These are phyloP conservation scores for Lumnitzera littorea DNA, from an alignment of 345 rosid genomes.

Conservation along the genomic window DNA sequence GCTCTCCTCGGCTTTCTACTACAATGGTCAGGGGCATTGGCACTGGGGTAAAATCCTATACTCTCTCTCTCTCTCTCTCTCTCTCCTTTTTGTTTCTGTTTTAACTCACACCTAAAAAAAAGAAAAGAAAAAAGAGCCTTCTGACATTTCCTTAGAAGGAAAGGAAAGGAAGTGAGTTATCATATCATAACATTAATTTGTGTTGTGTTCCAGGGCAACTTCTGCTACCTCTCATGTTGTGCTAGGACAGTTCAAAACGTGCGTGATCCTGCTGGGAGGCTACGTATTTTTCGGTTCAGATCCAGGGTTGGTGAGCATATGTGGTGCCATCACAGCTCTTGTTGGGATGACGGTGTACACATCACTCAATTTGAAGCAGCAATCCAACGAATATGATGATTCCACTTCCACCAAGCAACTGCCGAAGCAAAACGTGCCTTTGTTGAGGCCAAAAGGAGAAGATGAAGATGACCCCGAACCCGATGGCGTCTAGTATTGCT, in stretches of 20 bases:
- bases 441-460: conserved; percentile 27
- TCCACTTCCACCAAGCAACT: conserved; percentile 30
- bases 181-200: too few species aligned
- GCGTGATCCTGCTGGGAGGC: conserved; percentile 83
- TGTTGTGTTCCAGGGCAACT: conserved; percentile 48
- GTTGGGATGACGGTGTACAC: conserved; percentile 76
- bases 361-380: conserved; percentile 46
- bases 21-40: conserved; percentile 96
- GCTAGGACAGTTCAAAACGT: conserved; percentile 89
- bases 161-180: neutral
- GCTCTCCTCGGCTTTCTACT: conserved; percentile 90
- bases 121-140: too few species aligned
- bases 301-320: conserved; percentile 70
- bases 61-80: too few species aligned
- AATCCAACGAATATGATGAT: conserved; percentile 11
- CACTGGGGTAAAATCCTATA: conserved; percentile 56
- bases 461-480: conserved; percentile 17
- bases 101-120: too few species aligned
- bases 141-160: too few species aligned
- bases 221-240: conserved; percentile 95
- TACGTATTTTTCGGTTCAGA: conserved; percentile 61
- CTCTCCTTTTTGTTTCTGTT: too few species aligned
- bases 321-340: conserved; percentile 70
- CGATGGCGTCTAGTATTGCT: neutral
- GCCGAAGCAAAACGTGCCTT: conserved; percentile 25